Base-by-base conservation (phyloP, 257 asterid species). In the Nemophila menziesii region DNA sequence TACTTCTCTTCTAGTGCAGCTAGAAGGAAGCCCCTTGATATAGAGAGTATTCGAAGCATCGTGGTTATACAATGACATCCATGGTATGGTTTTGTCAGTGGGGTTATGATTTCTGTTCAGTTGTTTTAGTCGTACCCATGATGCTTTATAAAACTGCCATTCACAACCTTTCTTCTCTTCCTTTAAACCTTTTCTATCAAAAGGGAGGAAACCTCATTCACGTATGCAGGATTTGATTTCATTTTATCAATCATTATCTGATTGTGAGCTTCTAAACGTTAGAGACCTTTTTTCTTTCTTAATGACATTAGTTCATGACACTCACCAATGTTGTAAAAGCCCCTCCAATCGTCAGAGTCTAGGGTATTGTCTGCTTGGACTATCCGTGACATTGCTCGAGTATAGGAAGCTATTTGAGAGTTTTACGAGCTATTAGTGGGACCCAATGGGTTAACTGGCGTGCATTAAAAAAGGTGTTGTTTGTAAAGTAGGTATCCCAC, bases 381-480 rank as follows among this genome's bases (percentile, higher is more conserved):
- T 8, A 44, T 54, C 11, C 51, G 12, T 38, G 98, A 89, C 54
- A 53, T 78, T 22, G 52, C 55, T 26, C 87, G 86, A 3, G 98
- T 84, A 13, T 90, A 84, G 53, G 90, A 70, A 48, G 87, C 98
- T 22, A 78, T 84, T 74, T 84, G 49, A 80, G 72, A 64, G 94
- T 89, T 40, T 50, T 89, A 48, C 75, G 93, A 22, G 98, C 92
- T 15, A 93, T 84, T 36, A 71, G 82, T 38, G 90, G 90, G 26
- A 62, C 95, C 66, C 74, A 79, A 58, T 89, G 98, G 98, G 95
- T 89, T 51, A 74, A 87, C 52, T 80, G 85, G 92, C 90, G 98
- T 41, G 80, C 95, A 44, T 84, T 89, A 43, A 78, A n/a, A n/a
- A 76, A 61, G 98, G 95, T 43, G 95, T 95, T 33, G 95, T 89